These are phyloP conservation scores for Suhomyces faveliae DNA, from an alignment of 805 yeast species.

Conservation along the genomic window DNA sequence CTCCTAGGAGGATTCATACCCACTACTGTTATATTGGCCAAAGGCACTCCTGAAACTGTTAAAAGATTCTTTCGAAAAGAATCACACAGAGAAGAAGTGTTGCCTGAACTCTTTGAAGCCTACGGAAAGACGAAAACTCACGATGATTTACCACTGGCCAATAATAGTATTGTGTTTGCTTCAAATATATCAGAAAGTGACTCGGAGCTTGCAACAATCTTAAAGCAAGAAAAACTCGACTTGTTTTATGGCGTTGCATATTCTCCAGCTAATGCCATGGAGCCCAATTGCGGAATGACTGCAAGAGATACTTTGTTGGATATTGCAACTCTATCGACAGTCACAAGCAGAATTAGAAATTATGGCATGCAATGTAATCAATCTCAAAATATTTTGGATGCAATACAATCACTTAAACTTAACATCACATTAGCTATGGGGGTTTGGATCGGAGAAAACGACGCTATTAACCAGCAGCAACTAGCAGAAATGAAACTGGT, in stretches of 20 bases:
- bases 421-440: conserved; percentile 61
- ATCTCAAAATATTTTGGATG: conserved; percentile 48
- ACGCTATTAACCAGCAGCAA: conserved; percentile 45
- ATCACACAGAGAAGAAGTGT: conserved; percentile 15
- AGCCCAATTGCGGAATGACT: conserved; percentile 53
- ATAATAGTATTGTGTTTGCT: background rate
- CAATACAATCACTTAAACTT: conserved; percentile 49
- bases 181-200: background rate
- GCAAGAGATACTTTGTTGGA: conserved; percentile 53
- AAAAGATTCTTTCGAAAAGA: conserved; percentile 24
- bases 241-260: conserved; percentile 59
- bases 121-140: background rate
- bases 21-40: conserved; percentile 21
- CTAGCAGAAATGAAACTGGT: conserved; percentile 43
- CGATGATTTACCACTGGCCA: background rate
- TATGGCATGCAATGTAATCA: conserved; percentile 66
- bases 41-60: conserved; percentile 30
- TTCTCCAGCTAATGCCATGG: conserved; percentile 53
- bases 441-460: conserved; percentile 56
- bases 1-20: conserved; percentile 20
- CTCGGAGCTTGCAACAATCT: background rate
- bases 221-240: background rate
- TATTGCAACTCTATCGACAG: conserved; percentile 53
- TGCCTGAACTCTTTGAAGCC: conserved; percentile 5
- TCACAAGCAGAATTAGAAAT: conserved; percentile 56